Conservation (phyloP, 2,329 filamentous ascomycete genomes). For the Pseudocercospora musae region DNA sequence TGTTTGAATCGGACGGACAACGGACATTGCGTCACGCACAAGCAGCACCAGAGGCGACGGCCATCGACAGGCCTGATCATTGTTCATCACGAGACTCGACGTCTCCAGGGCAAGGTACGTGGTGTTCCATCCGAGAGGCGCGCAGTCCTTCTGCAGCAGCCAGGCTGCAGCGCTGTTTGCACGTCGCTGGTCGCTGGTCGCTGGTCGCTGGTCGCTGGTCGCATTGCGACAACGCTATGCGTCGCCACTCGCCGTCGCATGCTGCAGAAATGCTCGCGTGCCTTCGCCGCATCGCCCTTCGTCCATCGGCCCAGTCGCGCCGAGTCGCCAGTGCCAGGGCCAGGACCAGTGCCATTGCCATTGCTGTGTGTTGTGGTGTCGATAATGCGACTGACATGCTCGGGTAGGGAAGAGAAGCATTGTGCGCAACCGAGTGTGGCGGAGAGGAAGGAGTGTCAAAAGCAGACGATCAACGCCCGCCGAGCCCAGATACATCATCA, state of each 20-base stretch:
- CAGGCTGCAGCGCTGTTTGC: not conserved
- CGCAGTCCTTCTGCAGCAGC: not conserved
- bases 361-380: not conserved
- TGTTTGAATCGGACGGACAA: not conserved
- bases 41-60: not conserved
- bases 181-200: not conserved
- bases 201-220: not conserved
- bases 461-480: constrained; percentile 5
- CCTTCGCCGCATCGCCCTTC: not conserved
- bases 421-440: not conserved
- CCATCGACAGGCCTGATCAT: constrained; percentile 3
- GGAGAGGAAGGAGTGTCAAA: constrained; percentile 2
- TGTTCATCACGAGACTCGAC: not conserved
- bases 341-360: too few species aligned
- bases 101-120: not conserved
- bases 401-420: not conserved
- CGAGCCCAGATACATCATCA: constrained; percentile 1
- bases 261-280: not conserved
- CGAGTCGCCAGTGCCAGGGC: not conserved
- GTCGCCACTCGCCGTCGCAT: not conserved
- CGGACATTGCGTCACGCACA: constrained; percentile 3
- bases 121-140: not conserved
- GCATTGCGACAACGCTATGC: not conserved
- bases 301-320: not conserved
- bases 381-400: not conserved